Percentiles rank a stretch among this genome's conserved stretches.
These are phyloP conservation scores for Candida silvicultrix DNA, from an alignment of 805 yeast species.

Conservation along the genomic window DNA sequence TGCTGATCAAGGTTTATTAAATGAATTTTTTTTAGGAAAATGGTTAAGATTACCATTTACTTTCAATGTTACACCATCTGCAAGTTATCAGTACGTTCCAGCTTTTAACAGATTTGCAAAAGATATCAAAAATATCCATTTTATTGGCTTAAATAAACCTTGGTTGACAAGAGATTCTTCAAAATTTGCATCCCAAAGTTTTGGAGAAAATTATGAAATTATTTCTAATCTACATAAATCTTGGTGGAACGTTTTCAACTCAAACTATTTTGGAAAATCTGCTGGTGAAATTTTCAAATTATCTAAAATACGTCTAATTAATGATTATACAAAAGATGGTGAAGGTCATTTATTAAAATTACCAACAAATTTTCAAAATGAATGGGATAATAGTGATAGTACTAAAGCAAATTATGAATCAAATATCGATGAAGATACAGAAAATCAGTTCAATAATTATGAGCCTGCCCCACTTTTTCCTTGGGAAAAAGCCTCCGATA, in stretches of 20 bases:
- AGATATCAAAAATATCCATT: slow-evolving; percentile 48
- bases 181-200: slow-evolving; percentile 2
- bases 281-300: slow-evolving; percentile 9
- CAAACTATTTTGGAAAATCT: slow-evolving; percentile 10
- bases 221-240: slow-evolving; percentile 8
- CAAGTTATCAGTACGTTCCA: slow-evolving; percentile 68
- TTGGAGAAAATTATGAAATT: slow-evolving; percentile 9
- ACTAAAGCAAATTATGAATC: slow-evolving; percentile 1
- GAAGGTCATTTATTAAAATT: slow-evolving; percentile 9
- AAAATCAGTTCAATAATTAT: neutral
- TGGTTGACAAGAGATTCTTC: slow-evolving; percentile 29
- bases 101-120: slow-evolving; percentile 49
- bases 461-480: slow-evolving; percentile 17
- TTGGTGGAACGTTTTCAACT: slow-evolving; percentile 16
- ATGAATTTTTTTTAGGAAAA: slow-evolving; percentile 48
- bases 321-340: slow-evolving; percentile 8
- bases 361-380: slow-evolving; percentile 4
- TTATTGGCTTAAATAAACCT: slow-evolving; percentile 58
- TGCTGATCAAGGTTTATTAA: slow-evolving; percentile 81
- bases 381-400: slow-evolving; percentile 5
- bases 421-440: neutral
- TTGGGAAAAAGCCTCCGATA: slow-evolving; percentile 14
- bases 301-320: slow-evolving; percentile 2
- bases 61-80: slow-evolving; percentile 72
- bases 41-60: slow-evolving; percentile 76